Base-by-base conservation (phyloP, 2,329 filamentous ascomycete genomes). In the Calonectria fujianensis region DNA sequence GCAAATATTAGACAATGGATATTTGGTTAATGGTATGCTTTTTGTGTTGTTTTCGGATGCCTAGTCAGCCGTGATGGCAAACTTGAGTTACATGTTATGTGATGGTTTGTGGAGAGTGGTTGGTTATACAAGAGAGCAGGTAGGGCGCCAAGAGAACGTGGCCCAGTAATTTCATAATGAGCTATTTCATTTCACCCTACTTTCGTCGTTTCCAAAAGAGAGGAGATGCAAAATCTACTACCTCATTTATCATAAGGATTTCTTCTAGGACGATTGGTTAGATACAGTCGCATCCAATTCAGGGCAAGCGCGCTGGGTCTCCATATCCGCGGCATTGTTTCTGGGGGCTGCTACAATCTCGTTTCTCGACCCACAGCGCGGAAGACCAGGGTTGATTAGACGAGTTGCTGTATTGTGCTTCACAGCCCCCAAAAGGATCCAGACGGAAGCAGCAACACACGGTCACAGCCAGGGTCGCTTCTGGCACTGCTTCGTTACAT, bases 381-480 rank as follows among this genome's bases (percentile, higher is more conserved):
- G 37, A 41, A 27, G 24, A 20, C 35, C 57, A 29, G 57, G 57
- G 35, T 20, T 48, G 45, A 48, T n/a, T 29, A 63, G 35, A 63
- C 37, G 57, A 41, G 20, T 63, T 63, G 18, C 57, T 41, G 57
- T 20, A 41, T 31, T 41, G 57, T 27, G 35, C n/a, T 29, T 41
- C 57, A 63, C 57, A 63, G 57, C 57, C 57, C 51, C 57, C 35
- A 63, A 63, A 63, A 41, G 57, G 57, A 63, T 63, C 13, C 24
- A 8, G 18, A 27, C 14, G 37, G 10, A 27, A 63, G 57, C 37
- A 41, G 57, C 37, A 41, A 14, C 16, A 41, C 37, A 14, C 57
- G 16, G 35, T 29, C 29, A 41, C 35, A 20, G 13, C 57, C 10
- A 31, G 57, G 57, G 14, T 41, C 14, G 7, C 24, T 20, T 63